Conservation (phyloP, 2,329 filamentous ascomycete species). For the Arachnopeziza araneosa region DNA sequence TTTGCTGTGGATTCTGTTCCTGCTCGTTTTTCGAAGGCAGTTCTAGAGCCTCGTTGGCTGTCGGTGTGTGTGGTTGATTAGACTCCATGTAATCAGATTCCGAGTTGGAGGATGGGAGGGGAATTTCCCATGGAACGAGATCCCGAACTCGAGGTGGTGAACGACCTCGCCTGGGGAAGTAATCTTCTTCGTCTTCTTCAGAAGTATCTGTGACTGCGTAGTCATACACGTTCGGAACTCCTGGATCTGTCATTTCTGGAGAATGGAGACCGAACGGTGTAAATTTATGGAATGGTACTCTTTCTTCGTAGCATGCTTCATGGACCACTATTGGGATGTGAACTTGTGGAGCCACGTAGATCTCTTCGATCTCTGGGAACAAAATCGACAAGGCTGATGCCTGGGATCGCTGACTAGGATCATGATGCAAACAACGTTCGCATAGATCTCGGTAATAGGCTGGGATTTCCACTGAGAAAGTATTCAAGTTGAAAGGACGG, state of each 20-base stretch:
- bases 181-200: conserved; percentile 19
- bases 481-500: conserved; percentile 58
- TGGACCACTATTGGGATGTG: conserved; percentile 26
- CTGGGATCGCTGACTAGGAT: conserved; percentile 66
- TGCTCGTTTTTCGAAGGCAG: neutral
- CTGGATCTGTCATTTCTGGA: conserved; percentile 11
- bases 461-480: conserved; percentile 58
- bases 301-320: conserved; percentile 9
- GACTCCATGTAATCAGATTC: conserved; percentile 13
- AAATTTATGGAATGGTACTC: conserved; percentile 7
- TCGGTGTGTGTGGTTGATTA: conserved; percentile 3
- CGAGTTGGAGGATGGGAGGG: conserved; percentile 12
- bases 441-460: conserved; percentile 80
- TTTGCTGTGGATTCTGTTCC: neutral
- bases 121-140: conserved; percentile 1
- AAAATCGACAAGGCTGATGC: conserved; percentile 65
- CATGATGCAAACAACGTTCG: conserved; percentile 60
- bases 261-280: conserved; percentile 5
- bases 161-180: conserved; percentile 27
- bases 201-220: conserved; percentile 25
- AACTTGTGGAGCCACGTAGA: conserved; percentile 8
- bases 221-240: conserved; percentile 17
- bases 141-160: conserved; percentile 21
- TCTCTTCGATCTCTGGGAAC: conserved; percentile 50
- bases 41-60: conserved; percentile 1